Evolutionary conservation across 1,284 basidiomycete species (phyloP).

Genomic region (Coniophora puteana): DNA sequence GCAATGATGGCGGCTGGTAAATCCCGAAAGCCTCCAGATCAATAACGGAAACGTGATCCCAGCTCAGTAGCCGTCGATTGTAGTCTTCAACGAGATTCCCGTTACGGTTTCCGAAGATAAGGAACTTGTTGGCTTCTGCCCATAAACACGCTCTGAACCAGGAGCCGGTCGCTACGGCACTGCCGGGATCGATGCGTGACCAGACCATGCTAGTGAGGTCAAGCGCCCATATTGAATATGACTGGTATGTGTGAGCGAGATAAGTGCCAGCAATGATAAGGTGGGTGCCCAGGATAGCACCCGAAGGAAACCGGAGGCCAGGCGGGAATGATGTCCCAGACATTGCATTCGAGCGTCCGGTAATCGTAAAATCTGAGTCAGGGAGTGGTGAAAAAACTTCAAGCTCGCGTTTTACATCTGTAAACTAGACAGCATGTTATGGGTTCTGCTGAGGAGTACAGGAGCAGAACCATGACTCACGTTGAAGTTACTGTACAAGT

Average conservation of each 20-base stretch:
- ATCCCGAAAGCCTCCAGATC: constrained; percentile 93
- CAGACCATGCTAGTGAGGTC: constrained; percentile 79
- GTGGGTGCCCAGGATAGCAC: constrained; percentile 83
- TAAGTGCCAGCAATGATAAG: constrained; percentile 90
- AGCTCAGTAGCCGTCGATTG: constrained; percentile 84
- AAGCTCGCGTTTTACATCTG: constrained; percentile 90
- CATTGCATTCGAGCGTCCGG: constrained; percentile 76
- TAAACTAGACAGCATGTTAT: constrained; percentile 56
- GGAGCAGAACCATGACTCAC: constrained; percentile 40
- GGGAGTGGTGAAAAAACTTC: constrained; percentile 82
- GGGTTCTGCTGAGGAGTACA: constrained; percentile 19
- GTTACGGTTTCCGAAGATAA: constrained; percentile 86
- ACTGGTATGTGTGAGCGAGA: constrained; percentile 85
- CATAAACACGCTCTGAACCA: constrained; percentile 89
- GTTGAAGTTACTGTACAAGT: constrained; percentile 86
- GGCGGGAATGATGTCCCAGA: constrained; percentile 78
- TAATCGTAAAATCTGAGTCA: constrained; percentile 65
- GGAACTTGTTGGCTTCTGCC: constrained; percentile 74
- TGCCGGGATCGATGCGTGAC: constrained; percentile 82
- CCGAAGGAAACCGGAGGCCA: constrained; percentile 90
- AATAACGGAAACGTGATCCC: constrained; percentile 87
- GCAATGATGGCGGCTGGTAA: constrained; percentile 79
- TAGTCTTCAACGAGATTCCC: constrained; percentile 90
- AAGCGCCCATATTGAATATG: constrained; percentile 88
- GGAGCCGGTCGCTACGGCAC: constrained; percentile 73